Evolutionary conservation across 2,329 filamentous ascomycete genomes (phyloP).

Genomic region (Ascochyta koolunga): DNA sequence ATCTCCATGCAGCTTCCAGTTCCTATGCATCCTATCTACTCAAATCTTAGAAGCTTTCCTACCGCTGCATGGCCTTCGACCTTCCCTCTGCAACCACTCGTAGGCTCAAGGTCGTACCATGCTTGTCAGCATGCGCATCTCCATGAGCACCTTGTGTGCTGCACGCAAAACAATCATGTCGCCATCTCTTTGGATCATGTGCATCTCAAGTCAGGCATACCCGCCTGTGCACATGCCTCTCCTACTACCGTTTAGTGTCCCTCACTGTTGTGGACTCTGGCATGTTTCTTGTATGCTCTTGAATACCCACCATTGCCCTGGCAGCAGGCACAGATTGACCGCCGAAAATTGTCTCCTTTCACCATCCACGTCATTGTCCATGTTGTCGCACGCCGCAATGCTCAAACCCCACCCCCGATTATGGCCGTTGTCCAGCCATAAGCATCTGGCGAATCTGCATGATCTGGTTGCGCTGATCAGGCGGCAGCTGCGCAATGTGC

Average conservation of each 20-base stretch:
- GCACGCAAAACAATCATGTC: neutral
- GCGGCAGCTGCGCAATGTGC: constrained; percentile 78
- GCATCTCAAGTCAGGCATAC: neutral
- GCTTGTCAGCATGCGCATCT: neutral
- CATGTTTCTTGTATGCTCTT: neutral
- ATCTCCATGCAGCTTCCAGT: neutral
- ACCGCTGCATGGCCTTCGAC: neutral
- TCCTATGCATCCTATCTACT: neutral
- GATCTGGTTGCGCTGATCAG: constrained; percentile 78
- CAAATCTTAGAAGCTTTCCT: constrained; percentile 11
- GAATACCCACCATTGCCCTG: neutral
- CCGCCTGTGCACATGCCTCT: neutral
- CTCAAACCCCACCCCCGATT: neutral
- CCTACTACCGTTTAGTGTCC: neutral
- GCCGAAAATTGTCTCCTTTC: neutral
- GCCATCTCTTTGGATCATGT: neutral
- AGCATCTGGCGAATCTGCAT: constrained; percentile 74
- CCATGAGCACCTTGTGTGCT: neutral
- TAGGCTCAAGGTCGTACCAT: neutral
- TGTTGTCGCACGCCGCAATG: neutral
- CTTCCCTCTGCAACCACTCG: neutral
- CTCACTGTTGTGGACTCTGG: neutral
- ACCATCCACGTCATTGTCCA: neutral
- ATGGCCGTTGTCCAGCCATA: constrained; percentile 37
- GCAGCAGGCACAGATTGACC: neutral